phyloP scores from a whole-genome alignment of 768 basidiomycete species.

The Hemileccinum impolitum region DNA sequence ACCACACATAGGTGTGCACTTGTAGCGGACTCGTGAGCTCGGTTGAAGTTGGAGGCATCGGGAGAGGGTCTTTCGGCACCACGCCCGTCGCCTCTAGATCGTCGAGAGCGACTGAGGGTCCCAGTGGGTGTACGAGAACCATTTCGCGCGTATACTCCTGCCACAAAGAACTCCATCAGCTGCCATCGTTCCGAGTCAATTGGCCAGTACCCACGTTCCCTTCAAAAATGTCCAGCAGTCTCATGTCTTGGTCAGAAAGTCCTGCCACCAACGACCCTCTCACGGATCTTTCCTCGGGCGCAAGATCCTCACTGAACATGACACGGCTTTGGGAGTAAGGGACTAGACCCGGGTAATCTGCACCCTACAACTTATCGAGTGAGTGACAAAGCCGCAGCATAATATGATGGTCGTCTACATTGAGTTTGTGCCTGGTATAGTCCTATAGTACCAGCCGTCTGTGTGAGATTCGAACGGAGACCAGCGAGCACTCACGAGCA shows the following conservation, averaged over 20 bases:
- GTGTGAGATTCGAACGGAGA: slow-evolving; percentile 1
- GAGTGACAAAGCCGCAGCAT: not conserved
- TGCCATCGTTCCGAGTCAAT: no score
- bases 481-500: slow-evolving; percentile 49
- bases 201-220: slow-evolving; percentile 51
- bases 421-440: slow-evolving; percentile 78
- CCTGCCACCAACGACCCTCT: slow-evolving; percentile 79
- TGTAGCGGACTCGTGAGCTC: slow-evolving; percentile 37
- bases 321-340: slow-evolving; percentile 48
- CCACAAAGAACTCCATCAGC: not conserved
- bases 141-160: slow-evolving; percentile 70
- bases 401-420: slow-evolving; percentile 36
- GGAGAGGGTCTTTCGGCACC: slow-evolving; percentile 41
- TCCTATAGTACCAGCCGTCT: slow-evolving; percentile 46
- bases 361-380: slow-evolving; percentile 37
- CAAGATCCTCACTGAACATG: slow-evolving; percentile 50
- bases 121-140: slow-evolving; percentile 58
- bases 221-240: slow-evolving; percentile 78
- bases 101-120: slow-evolving; percentile 35
- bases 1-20: slow-evolving; percentile 78
- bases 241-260: slow-evolving; percentile 59
- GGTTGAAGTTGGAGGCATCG: slow-evolving; percentile 41
- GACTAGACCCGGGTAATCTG: slow-evolving; percentile 84
- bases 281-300: slow-evolving; percentile 62
- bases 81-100: slow-evolving; percentile 19